A percentile compares a stretch with the other conserved stretches of the same genome.
Conservation (phyloP, 306 rosid genomes). For the Dryas octopetala region DNA sequence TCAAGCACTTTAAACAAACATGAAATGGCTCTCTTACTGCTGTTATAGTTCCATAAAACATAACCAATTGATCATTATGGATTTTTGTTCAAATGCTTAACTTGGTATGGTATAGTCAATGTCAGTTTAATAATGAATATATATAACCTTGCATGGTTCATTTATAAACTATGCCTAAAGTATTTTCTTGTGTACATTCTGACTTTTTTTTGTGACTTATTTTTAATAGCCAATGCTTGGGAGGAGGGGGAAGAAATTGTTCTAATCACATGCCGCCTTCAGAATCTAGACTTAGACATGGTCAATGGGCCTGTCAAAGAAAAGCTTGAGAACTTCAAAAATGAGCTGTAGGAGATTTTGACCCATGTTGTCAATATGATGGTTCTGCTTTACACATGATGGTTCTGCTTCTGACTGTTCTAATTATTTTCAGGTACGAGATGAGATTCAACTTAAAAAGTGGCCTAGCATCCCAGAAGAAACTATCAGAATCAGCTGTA, state of each 20-base stretch:
- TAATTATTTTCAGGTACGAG: conserved; percentile 64
- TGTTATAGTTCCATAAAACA: background rate
- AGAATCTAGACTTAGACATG: conserved; percentile 70
- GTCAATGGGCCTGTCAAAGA: conserved; percentile 64
- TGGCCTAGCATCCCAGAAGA: conserved; percentile 74
- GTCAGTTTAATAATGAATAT: background rate
- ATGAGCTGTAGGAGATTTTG: conserved; percentile 65
- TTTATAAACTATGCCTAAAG: background rate
- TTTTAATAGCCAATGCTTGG: conserved; percentile 84
- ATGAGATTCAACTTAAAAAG: conserved; percentile 86
- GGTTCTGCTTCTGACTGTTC: too few relatives aligned
- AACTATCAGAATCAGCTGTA: conserved; percentile 67
- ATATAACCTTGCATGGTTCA: background rate
- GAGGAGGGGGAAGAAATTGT: conserved; percentile 95
- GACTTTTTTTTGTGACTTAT: conserved; percentile 22
- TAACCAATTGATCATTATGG: background rate
- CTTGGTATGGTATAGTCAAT: too few relatives aligned
- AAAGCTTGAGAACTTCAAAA: conserved; percentile 66
- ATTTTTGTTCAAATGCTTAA: background rate
- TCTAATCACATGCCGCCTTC: conserved; percentile 78
- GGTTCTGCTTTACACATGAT: too few relatives aligned
- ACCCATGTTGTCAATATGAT: background rate
- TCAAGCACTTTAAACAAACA: background rate
- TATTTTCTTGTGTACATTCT: background rate
- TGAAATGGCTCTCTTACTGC: background rate